Evolutionary conservation across 73 alveolate genomes (phyloP).

Genomic region (Tetrahymena malaccensis): DNA sequence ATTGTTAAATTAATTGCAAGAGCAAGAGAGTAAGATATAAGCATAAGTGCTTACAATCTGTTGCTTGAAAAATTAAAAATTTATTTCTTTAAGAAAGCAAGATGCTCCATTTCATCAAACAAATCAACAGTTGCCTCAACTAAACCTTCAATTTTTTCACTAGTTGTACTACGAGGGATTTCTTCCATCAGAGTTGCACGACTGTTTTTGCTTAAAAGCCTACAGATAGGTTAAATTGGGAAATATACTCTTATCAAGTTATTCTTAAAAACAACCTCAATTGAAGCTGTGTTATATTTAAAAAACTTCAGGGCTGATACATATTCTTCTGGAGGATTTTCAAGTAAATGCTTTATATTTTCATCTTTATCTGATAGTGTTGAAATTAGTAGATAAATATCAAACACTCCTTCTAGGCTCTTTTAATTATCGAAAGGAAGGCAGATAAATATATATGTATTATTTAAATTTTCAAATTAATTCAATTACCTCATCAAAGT

Average conservation of each 20-base stretch:
- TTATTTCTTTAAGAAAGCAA: conserved; percentile 42
- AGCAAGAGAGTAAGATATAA: conserved; percentile 22
- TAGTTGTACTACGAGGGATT: conserved; percentile 66
- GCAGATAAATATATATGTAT: neutral
- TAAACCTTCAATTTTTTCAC: conserved; percentile 67
- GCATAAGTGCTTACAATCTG: conserved; percentile 42
- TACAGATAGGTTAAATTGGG: conserved; percentile 58
- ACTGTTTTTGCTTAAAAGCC: conserved; percentile 28
- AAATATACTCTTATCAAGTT: conserved; percentile 42
- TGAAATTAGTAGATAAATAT: conserved; percentile 29
- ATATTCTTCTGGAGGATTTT: neutral
- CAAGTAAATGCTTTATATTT: neutral
- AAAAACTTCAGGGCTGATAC: conserved; percentile 19
- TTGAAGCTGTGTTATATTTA: conserved; percentile 36
- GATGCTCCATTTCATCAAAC: conserved; percentile 81
- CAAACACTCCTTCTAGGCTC: conserved; percentile 43
- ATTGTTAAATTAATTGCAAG: conserved; percentile 29
- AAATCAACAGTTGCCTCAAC: conserved; percentile 63
- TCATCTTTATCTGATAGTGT: conserved; percentile 32
- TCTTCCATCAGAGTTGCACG: conserved; percentile 51
- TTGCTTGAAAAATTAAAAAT: conserved; percentile 32
- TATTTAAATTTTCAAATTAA: neutral
- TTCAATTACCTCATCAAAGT: neutral
- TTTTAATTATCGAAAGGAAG: neutral
- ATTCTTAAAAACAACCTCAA: conserved; percentile 32